Percentiles rank a stretch among this genome's conserved stretches.
phyloP scores from a whole-genome alignment of 1,139 yeast species.

The Taphrina wiesneri region DNA sequence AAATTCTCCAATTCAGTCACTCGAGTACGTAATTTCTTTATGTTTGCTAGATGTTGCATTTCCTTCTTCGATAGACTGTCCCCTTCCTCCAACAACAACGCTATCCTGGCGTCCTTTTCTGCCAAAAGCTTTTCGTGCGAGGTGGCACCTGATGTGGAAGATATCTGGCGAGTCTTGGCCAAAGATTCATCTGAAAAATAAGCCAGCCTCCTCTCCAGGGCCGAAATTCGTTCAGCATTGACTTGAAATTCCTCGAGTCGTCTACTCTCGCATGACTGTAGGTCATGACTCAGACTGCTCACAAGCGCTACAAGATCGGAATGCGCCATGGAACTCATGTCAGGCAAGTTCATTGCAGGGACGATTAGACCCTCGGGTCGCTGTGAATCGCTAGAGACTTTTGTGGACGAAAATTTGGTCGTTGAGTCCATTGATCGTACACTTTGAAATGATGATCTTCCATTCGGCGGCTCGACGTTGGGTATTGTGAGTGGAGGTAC shows the following conservation, averaged over 20 bases:
- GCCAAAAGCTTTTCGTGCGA: conserved; percentile 13
- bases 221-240: conserved; percentile 27
- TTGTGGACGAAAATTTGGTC: not conserved
- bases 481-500: not conserved
- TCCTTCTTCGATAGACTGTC: conserved; percentile 74
- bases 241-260: conserved; percentile 18
- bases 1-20: conserved; percentile 45
- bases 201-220: conserved; percentile 20
- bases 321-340: not conserved
- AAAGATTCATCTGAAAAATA: conserved; percentile 10
- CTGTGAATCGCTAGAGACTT: not conserved
- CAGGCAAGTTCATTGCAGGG: not conserved
- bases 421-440: not conserved
- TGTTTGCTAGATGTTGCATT: conserved; percentile 63
- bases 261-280: conserved; percentile 14
- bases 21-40: conserved; percentile 60
- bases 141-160: not conserved
- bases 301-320: not conserved
- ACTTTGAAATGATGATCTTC: not conserved
- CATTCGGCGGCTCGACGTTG: not conserved
- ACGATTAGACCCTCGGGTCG: not conserved
- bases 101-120: conserved; percentile 54
- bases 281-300: not conserved
- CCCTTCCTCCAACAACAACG: conserved; percentile 71
- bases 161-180: not conserved